A percentile compares a stretch with the other conserved stretches of the same genome.
These are phyloP conservation scores for Massarina eburnea DNA, from an alignment of 2,329 filamentous ascomycete species.

Conservation along the genomic window DNA sequence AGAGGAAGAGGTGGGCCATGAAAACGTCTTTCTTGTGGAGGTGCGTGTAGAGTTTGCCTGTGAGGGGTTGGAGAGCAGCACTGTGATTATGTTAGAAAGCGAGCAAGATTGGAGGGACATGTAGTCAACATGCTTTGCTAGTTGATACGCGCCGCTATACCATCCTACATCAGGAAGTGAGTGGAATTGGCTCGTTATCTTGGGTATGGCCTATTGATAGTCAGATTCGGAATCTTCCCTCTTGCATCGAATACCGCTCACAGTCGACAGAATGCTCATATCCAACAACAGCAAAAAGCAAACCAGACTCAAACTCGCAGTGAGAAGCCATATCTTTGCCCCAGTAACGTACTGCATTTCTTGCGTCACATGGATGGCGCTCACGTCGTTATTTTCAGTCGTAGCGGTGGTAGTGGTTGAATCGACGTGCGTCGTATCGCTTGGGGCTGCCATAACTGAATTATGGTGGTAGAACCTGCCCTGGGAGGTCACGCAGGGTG, in stretches of 20 bases:
- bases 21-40: constrained; percentile 43
- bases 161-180: constrained; percentile 19
- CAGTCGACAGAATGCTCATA: constrained; percentile 20
- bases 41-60: constrained; percentile 21
- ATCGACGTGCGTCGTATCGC: no score
- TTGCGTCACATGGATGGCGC: constrained; percentile 16
- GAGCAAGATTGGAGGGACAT: neutral
- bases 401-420: no score
- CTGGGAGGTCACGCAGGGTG: no score
- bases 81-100: neutral
- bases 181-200: constrained; percentile 20
- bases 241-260: constrained; percentile 1
- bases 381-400: no score
- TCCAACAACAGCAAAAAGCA: constrained; percentile 22
- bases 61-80: constrained; percentile 18
- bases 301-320: constrained; percentile 10
- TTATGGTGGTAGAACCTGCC: no score
- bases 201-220: constrained; percentile 15
- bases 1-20: constrained; percentile 47
- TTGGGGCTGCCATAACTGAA: no score
- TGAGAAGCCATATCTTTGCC: constrained; percentile 5
- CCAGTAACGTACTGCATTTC: constrained; percentile 11
- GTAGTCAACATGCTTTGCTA: constrained; percentile 9
- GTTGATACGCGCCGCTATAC: constrained; percentile 15
- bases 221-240: neutral